Evolutionary conservation across 768 basidiomycete genomes (phyloP), one percentile per base, ranked within the genome.

Genomic region (Daedaleopsis nitida): DNA sequence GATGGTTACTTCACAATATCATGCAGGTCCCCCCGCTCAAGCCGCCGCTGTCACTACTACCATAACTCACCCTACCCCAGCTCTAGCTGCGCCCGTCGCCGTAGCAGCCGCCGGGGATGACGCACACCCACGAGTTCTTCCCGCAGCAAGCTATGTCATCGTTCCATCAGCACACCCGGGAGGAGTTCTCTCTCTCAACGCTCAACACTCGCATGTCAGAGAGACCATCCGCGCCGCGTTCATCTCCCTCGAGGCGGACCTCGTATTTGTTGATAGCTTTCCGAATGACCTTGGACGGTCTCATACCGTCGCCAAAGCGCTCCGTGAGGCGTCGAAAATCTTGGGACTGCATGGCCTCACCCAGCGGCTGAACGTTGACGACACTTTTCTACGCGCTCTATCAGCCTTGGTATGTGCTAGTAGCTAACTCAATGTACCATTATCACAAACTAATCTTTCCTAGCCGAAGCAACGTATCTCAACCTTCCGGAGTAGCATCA

Each of bases 401-500:
- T 23, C 45, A 23, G 12, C 45, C 17, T 47, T 47, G 45, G 45
- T 23, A 19, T 47, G 45, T 47, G 19, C 45, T 47, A 32, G 4
- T 32, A 7, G 7, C n/a, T 17, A 14, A 45, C 19, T 45, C 7
- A 17, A 19, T 17, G 7, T 16, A 14, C 6, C 2, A 8, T 53
- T 8, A 38, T 37, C 12, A 19, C 8, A 37, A 19, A 34, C 27
- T 23, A 16, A 13, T 6, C 44, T 43, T 37, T 23, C 35, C 4
- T 34, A 63, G 62, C 53, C 54, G 1, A 58, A 39, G 24, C 62
- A 63, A 39, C 62, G 57, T 14, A 54, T 63, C 42, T 55, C 57
- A 11, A 55, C 52, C 1, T 55, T 55, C 48, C 45, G 62, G 3
- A 45, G 62, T 7, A 16, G 5, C 8, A 39, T 63, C 52, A 63